Percentiles rank a stretch among this genome's conserved stretches.
Conservation (phyloP, 164 flowering plant species). For the Buxus sempervirens region DNA sequence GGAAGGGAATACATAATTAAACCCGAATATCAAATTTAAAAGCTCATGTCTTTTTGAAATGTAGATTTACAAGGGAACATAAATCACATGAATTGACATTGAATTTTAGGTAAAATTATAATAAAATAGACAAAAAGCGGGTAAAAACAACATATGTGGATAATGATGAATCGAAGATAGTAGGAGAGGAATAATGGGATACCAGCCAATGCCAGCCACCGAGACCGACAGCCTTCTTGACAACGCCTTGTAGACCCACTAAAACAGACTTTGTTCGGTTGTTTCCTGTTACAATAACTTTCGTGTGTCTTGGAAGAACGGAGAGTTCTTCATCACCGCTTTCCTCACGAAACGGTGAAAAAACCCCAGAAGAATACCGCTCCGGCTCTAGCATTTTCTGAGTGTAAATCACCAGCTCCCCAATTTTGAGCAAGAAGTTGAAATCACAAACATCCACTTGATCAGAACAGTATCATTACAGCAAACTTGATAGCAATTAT, state of each 20-base stretch:
- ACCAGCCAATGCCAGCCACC: constrained; percentile 99
- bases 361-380: constrained; percentile 54
- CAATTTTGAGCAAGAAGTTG: constrained; percentile 1
- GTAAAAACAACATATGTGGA: not conserved
- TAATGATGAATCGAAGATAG: not conserved
- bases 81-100: not conserved
- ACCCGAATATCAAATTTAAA: no score
- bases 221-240: constrained; percentile 97
- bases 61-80: no score
- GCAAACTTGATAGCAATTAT: constrained; percentile 4
- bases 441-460: not conserved
- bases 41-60: no score
- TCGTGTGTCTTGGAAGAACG: constrained; percentile 92
- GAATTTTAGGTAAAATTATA: no score
- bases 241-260: constrained; percentile 95
- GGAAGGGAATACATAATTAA: no score
- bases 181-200: constrained; percentile 12
- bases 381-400: constrained; percentile 60
- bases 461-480: not conserved
- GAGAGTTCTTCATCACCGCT: constrained; percentile 91
- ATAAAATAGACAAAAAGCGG: not conserved
- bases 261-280: constrained; percentile 91
- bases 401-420: constrained; percentile 5
- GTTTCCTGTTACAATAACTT: constrained; percentile 91
- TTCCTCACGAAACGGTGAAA: constrained; percentile 71